phyloP scores from a whole-genome alignment of 148 eudicot genomes.

The Persicaria tinctoria region DNA sequence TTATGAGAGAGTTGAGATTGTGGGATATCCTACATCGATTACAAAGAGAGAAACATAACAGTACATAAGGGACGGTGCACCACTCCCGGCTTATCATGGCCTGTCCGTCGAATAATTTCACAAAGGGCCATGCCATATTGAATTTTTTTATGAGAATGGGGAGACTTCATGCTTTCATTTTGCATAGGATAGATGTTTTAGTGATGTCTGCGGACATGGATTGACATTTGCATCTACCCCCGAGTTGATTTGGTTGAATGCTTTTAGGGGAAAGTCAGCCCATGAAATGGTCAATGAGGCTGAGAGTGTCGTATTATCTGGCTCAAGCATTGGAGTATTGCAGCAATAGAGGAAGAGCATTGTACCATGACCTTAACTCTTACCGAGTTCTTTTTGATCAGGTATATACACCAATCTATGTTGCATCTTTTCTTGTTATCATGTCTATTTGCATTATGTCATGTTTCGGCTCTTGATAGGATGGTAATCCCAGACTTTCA shows the following conservation, averaged over 20 bases:
- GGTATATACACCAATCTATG: constrained; percentile 25
- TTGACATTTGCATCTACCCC: neutral
- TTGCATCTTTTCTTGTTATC: constrained; percentile 6
- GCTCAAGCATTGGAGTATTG: constrained; percentile 90
- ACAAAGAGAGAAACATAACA: too few relatives aligned
- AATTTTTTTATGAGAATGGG: neutral
- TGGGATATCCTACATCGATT: too few relatives aligned
- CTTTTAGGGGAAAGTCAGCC: constrained; percentile 71
- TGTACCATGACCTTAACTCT: constrained; percentile 86
- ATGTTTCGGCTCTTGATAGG: constrained; percentile 41
- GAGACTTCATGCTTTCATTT: neutral
- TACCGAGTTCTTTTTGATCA: constrained; percentile 76
- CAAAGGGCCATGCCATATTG: too few relatives aligned
- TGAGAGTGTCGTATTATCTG: constrained; percentile 68
- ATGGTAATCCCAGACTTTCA: constrained; percentile 84
- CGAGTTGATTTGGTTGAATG: constrained; percentile 9
- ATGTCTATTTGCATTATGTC: constrained; percentile 9
- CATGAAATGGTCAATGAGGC: constrained; percentile 82
- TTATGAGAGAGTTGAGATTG: too few relatives aligned
- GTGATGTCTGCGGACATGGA: too few relatives aligned
- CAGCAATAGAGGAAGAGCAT: constrained; percentile 67
- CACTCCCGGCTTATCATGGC: neutral
- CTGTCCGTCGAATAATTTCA: neutral
- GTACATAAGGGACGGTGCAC: too few relatives aligned
- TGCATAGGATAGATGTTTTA: neutral